A percentile compares a stretch with the other conserved stretches of the same genome.
Evolutionary conservation across 768 basidiomycete species (phyloP).

Genomic region (Gloeostereum incarnatum): DNA sequence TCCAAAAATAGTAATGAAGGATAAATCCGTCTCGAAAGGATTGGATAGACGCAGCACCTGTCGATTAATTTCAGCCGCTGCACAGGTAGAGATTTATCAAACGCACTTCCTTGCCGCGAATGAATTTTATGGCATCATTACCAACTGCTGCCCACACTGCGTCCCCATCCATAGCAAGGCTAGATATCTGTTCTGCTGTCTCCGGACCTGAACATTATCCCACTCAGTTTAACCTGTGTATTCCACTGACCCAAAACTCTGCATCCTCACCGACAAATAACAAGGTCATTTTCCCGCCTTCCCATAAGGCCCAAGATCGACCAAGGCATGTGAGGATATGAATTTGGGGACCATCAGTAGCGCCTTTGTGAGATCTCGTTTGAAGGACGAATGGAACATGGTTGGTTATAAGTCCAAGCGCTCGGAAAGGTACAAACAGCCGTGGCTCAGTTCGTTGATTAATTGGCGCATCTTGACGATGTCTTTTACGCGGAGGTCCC

Average conservation of each 20-base stretch:
- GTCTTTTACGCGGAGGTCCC: conserved; percentile 36
- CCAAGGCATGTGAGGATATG: conserved; percentile 86
- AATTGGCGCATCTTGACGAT: conserved; percentile 23
- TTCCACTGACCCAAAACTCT: conserved; percentile 4
- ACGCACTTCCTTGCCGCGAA: conserved; percentile 79
- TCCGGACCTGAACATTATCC: conserved; percentile 60
- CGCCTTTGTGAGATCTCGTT: conserved; percentile 75
- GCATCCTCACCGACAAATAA: conserved; percentile 82
- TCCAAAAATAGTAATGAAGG: conserved; percentile 72
- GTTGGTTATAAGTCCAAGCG: conserved; percentile 91
- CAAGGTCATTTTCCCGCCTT: conserved; percentile 85
- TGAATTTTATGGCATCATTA: conserved; percentile 59
- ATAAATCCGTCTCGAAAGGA: conserved; percentile 50
- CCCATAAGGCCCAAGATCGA: conserved; percentile 91
- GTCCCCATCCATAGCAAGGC: conserved; percentile 76
- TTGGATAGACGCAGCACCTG: conserved; percentile 55
- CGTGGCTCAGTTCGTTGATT: conserved; percentile 27
- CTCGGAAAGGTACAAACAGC: conserved; percentile 90
- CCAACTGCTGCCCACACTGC: conserved; percentile 79
- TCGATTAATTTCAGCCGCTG: conserved; percentile 1
- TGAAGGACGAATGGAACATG: conserved; percentile 85
- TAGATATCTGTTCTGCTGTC: conserved; percentile 59
- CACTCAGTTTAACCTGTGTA: conserved; percentile 1
- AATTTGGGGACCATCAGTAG: conserved; percentile 74
- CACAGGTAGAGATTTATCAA: not conserved